phyloP scores from a whole-genome alignment of 768 basidiomycete genomes.

The Botryobasidium botryosum region DNA sequence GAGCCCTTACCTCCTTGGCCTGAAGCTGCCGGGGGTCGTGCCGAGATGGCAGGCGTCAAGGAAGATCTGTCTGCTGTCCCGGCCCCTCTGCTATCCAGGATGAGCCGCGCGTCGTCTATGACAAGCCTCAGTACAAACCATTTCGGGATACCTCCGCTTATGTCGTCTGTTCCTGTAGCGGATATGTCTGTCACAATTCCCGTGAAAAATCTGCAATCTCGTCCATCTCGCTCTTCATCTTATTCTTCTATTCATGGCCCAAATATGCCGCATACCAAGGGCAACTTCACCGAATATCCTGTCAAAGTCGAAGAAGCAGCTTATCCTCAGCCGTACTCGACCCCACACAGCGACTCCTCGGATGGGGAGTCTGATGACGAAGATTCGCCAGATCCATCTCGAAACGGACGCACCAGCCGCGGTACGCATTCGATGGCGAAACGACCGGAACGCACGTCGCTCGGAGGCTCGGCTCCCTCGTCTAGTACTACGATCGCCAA shows the following conservation, averaged over 20 bases:
- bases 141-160: too few relatives aligned
- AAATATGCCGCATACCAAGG: not conserved
- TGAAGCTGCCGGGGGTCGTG: not conserved
- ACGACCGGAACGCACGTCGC: constrained; percentile 17
- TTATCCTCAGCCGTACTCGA: not conserved
- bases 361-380: constrained; percentile 9
- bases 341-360: constrained; percentile 1
- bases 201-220: not conserved
- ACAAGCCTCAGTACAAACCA: not conserved
- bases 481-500: constrained; percentile 15
- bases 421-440: constrained; percentile 16
- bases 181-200: not conserved
- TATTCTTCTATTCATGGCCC: not conserved
- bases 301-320: not conserved
- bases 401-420: not conserved
- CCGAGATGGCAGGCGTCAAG: not conserved
- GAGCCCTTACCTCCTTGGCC: too few relatives aligned
- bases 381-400: constrained; percentile 1
- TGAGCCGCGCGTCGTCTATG: not conserved
- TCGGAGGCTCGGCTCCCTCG: constrained; percentile 13
- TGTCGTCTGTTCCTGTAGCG: too few relatives aligned
- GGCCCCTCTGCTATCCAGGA: not conserved
- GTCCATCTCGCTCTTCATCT: constrained; percentile 1
- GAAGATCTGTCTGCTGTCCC: not conserved
- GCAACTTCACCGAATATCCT: not conserved